Evolutionary conservation across 1,139 yeast genomes (phyloP).

Genomic region (Spathaspora sp.): DNA sequence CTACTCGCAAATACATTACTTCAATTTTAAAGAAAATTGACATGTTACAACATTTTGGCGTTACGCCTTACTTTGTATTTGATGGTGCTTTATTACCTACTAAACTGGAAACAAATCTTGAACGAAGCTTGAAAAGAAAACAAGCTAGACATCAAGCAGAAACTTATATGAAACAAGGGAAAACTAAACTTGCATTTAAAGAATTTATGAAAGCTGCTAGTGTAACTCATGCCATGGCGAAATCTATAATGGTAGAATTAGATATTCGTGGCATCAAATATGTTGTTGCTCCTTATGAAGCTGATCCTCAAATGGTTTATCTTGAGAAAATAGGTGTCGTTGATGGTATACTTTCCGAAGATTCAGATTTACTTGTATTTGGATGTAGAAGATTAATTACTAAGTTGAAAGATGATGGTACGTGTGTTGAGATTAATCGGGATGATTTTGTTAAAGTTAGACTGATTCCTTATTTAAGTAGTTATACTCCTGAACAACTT

Average conservation of each 20-base stretch:
- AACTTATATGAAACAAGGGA: constrained; percentile 49
- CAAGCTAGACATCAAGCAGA: constrained; percentile 60
- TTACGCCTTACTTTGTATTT: constrained; percentile 85
- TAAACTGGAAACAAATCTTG: constrained; percentile 71
- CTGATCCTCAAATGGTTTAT: constrained; percentile 95
- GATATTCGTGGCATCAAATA: constrained; percentile 59
- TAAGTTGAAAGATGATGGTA: constrained; percentile 76
- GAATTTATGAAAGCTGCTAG: constrained; percentile 79
- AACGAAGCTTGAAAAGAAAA: constrained; percentile 55
- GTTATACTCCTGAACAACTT: constrained; percentile 56
- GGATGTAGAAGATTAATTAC: constrained; percentile 80
- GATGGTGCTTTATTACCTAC: constrained; percentile 90
- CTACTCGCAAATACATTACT: constrained; percentile 65
- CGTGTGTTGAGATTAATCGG: constrained; percentile 66
- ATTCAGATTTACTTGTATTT: constrained; percentile 87
- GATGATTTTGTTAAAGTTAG: constrained; percentile 49
- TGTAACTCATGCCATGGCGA: constrained; percentile 90
- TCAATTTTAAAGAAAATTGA: constrained; percentile 62
- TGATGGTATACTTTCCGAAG: constrained; percentile 89
- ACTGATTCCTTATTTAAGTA: constrained; percentile 45
- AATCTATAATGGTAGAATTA: constrained; percentile 73
- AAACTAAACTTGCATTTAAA: constrained; percentile 60
- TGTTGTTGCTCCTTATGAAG: constrained; percentile 97
- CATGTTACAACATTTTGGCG: constrained; percentile 66
- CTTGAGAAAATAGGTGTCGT: constrained; percentile 74